phyloP scores from a whole-genome alignment of 2,329 filamentous ascomycete species.

The Cordyceps militaris region DNA sequence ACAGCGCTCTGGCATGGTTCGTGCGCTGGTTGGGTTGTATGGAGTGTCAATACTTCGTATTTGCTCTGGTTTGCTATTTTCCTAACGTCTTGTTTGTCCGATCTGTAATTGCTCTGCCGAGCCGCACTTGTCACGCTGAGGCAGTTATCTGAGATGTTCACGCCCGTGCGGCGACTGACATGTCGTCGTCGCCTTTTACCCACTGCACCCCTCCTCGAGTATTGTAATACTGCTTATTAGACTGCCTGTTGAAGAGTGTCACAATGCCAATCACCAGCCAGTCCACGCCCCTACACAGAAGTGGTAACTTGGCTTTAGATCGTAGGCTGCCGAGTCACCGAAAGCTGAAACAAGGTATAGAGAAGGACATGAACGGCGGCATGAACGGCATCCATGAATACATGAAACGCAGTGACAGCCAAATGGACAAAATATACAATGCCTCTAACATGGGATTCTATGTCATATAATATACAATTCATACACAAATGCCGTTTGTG shows the following conservation, averaged over 20 bases:
- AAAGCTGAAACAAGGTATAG: neutral
- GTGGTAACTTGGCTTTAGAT: neutral
- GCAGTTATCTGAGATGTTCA: too few relatives aligned
- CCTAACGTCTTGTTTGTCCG: too few relatives aligned
- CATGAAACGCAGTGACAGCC: neutral
- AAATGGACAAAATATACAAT: neutral
- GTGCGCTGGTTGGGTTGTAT: neutral
- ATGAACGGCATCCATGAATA: neutral
- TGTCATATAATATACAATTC: neutral
- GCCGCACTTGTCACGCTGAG: too few relatives aligned
- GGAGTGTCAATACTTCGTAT: too few relatives aligned
- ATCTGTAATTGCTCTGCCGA: too few relatives aligned
- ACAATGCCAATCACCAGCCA: neutral
- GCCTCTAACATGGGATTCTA: neutral
- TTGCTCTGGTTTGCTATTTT: too few relatives aligned
- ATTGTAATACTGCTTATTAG: neutral
- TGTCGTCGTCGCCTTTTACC: neutral
- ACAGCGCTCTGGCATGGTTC: neutral
- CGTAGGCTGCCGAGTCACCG: neutral
- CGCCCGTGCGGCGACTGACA: neutral
- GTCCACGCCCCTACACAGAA: neutral
- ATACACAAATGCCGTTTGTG: neutral
- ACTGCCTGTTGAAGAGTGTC: neutral
- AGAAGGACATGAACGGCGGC: too few relatives aligned
- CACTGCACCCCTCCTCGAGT: neutral